phyloP scores from a whole-genome alignment of 2,329 filamentous ascomycete genomes.

The Parastagonospora nodorum region DNA sequence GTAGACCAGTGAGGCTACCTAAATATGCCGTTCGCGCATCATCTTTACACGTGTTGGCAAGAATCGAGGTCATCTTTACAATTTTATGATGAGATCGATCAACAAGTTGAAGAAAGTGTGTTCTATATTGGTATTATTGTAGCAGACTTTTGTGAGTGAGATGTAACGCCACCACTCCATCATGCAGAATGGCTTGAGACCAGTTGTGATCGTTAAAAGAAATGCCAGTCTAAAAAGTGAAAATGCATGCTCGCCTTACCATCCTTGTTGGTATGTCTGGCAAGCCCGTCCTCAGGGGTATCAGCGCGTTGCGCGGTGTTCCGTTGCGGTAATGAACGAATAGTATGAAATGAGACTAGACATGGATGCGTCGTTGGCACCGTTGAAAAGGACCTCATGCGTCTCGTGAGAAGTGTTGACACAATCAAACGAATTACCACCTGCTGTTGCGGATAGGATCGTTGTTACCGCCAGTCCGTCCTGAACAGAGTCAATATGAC shows the following conservation, averaged over 20 bases:
- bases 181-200: slow-evolving; percentile 22
- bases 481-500: slow-evolving; percentile 29
- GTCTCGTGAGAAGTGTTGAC: slow-evolving; percentile 6
- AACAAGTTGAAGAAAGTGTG: slow-evolving; percentile 7
- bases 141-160: slow-evolving; percentile 30
- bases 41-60: too few species aligned
- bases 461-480: slow-evolving; percentile 46
- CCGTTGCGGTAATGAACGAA: slow-evolving; percentile 8
- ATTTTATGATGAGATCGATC: too few species aligned
- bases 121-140: slow-evolving; percentile 36
- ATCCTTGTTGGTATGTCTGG: slow-evolving; percentile 4
- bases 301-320: slow-evolving; percentile 18
- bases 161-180: slow-evolving; percentile 28
- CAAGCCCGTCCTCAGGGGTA: slow-evolving; percentile 30
- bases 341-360: slow-evolving; percentile 15
- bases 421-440: slow-evolving; percentile 37
- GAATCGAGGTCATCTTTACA: too few species aligned
- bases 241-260: slow-evolving; percentile 13
- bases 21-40: too few species aligned
- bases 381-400: neutral
- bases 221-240: slow-evolving; percentile 36
- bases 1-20: too few species aligned
- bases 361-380: slow-evolving; percentile 25
- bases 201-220: slow-evolving; percentile 17
- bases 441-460: slow-evolving; percentile 49